phyloP scores from a whole-genome alignment of 345 rosid genomes.

The Acer campestre region DNA sequence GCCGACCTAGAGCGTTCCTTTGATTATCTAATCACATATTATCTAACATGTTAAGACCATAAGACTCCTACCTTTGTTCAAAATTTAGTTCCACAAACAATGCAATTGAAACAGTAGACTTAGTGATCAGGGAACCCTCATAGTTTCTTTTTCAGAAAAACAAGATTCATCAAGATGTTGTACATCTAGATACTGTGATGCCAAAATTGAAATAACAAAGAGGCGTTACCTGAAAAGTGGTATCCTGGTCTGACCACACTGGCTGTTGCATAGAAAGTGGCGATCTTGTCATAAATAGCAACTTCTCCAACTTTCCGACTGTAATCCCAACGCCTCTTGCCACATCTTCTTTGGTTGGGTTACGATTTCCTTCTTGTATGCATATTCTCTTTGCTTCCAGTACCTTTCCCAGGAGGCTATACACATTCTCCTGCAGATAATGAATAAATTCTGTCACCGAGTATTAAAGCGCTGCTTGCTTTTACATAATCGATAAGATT shows the following conservation, averaged over 20 bases:
- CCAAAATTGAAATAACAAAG: neutral
- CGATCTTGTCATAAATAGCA: conserved; percentile 50
- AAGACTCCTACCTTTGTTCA: neutral
- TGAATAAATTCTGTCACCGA: conserved; percentile 17
- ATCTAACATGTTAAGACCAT: neutral
- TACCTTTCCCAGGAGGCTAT: conserved; percentile 55
- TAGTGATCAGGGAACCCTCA: neutral
- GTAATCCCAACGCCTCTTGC: conserved; percentile 75
- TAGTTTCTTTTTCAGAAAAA: neutral
- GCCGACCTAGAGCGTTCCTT: neutral
- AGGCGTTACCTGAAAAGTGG: conserved; percentile 68
- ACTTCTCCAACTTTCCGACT: conserved; percentile 54
- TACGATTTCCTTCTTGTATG: conserved; percentile 53
- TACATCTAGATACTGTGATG: neutral
- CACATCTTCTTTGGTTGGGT: conserved; percentile 62
- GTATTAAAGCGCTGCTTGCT: neutral
- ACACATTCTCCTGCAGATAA: conserved; percentile 60
- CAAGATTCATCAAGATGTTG: neutral
- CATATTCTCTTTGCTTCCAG: conserved; percentile 63
- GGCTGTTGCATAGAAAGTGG: conserved; percentile 77
- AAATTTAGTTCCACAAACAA: neutral
- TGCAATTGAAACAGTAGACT: neutral
- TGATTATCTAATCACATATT: neutral
- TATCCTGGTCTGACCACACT: conserved; percentile 75
- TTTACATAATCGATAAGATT: neutral